Evolutionary conservation across 2,329 filamentous ascomycete species (phyloP).

Genomic region (Ilyonectria destructans): DNA sequence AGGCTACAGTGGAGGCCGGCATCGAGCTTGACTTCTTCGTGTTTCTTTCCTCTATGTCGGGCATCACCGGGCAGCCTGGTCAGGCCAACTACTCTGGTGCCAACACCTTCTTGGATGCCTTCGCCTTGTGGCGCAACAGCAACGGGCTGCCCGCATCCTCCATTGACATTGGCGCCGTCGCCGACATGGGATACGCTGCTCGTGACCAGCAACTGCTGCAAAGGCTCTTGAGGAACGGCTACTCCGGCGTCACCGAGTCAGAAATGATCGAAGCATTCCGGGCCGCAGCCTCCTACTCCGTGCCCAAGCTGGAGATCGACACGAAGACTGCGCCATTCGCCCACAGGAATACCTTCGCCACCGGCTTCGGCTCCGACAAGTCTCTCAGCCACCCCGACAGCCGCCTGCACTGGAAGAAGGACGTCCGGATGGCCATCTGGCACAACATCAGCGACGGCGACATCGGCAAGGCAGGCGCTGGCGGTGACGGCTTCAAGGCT

Average conservation of each 20-base stretch:
- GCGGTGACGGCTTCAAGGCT: constrained; percentile 23
- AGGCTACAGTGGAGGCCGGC: constrained; percentile 50
- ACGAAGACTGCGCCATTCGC: constrained; percentile 5
- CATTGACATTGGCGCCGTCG: constrained; percentile 57
- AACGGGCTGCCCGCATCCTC: constrained; percentile 55
- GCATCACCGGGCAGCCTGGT: constrained; percentile 53
- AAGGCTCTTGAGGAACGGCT: constrained; percentile 25
- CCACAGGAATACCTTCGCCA: constrained; percentile 30
- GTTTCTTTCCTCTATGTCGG: constrained; percentile 54
- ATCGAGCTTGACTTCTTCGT: constrained; percentile 57
- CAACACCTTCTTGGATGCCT: constrained; percentile 60
- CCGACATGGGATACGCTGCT: constrained; percentile 57
- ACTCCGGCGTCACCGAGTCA: constrained; percentile 28
- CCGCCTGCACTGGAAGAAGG: constrained; percentile 39
- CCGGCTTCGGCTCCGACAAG: constrained; percentile 37
- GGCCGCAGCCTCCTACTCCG: not conserved
- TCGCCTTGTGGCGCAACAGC: constrained; percentile 55
- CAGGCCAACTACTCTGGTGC: constrained; percentile 62
- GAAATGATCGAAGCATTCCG: constrained; percentile 34
- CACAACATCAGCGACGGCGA: constrained; percentile 29
- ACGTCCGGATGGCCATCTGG: constrained; percentile 43
- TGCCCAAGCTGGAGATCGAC: constrained; percentile 6
- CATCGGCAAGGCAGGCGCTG: constrained; percentile 1
- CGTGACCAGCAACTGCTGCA: constrained; percentile 33
- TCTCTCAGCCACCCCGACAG: constrained; percentile 34